Percentiles rank a stretch among this genome's conserved stretches.
Evolutionary conservation across 768 basidiomycete genomes (phyloP).

Genomic region (Podaxis rugospora): DNA sequence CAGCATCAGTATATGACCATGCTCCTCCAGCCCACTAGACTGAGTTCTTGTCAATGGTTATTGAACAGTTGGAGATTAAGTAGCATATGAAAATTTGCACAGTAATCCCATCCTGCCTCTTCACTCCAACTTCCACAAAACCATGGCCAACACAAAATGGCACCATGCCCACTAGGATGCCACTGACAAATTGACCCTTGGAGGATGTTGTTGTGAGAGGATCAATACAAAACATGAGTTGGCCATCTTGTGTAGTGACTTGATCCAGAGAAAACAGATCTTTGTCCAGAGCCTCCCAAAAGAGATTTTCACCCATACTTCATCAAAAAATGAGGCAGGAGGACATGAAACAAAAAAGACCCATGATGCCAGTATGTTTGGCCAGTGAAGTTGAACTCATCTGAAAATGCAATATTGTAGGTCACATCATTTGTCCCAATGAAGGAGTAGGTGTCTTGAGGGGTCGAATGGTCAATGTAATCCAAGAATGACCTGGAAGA

Average conservation of each 20-base stretch:
- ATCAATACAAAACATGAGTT: conserved; percentile 68
- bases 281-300: conserved; percentile 66
- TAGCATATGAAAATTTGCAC: not conserved
- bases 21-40: conserved; percentile 8
- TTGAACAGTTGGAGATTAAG: not conserved
- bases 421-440: conserved; percentile 68
- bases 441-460: conserved; percentile 47
- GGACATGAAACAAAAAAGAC: not conserved
- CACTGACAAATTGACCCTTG: not conserved
- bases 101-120: not conserved
- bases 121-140: conserved; percentile 17
- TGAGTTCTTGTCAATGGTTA: not conserved
- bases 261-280: conserved; percentile 75
- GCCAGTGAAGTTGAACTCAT: conserved; percentile 71
- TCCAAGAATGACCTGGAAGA: not conserved
- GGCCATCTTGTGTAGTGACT: conserved; percentile 60
- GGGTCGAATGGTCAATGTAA: conserved; percentile 67
- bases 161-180: conserved; percentile 10
- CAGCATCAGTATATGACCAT: conserved; percentile 1
- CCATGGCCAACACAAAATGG: conserved; percentile 18
- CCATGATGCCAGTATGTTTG: conserved; percentile 44
- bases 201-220: conserved; percentile 22
- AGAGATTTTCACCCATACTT: conserved; percentile 47
- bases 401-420: conserved; percentile 70
- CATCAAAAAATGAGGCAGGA: not conserved